A percentile compares a stretch with the other conserved stretches of the same genome.
Evolutionary conservation across 805 yeast species (phyloP).

Genomic region (Diddensiella santjacobensis): DNA sequence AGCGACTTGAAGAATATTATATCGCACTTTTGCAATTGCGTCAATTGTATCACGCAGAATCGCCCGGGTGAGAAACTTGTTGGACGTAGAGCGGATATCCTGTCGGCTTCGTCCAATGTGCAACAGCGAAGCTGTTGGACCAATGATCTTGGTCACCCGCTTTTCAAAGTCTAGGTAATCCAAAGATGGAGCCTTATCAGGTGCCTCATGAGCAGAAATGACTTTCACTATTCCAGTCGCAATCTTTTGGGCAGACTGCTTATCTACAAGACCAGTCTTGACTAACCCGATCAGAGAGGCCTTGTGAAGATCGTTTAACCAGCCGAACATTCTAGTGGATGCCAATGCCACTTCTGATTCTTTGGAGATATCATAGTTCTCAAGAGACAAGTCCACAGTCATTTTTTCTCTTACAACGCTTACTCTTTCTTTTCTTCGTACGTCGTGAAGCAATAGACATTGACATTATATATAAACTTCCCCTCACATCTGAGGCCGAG

Average conservation of each 20-base stretch:
- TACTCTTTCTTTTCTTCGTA: no score
- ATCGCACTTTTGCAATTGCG: constrained; percentile 3
- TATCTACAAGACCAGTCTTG: constrained; percentile 7
- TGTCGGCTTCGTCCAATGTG: constrained; percentile 16
- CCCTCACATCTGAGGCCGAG: no score
- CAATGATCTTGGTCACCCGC: constrained; percentile 10
- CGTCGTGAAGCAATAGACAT: no score
- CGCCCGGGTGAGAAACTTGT: constrained; percentile 4
- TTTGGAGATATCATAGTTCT: constrained; percentile 7
- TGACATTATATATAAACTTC: no score
- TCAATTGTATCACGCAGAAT: constrained; percentile 5
- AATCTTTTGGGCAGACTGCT: constrained; percentile 5
- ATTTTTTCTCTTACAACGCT: no score
- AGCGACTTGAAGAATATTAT: constrained; percentile 8
- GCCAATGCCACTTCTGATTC: constrained; percentile 11
- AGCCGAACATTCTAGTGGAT: constrained; percentile 5
- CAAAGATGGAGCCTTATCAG: constrained; percentile 11
- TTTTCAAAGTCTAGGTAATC: constrained; percentile 14
- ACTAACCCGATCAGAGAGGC: constrained; percentile 10
- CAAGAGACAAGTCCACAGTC: neutral
- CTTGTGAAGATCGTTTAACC: constrained; percentile 11
- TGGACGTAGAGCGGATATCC: constrained; percentile 12
- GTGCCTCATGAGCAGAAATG: constrained; percentile 9
- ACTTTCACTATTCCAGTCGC: constrained; percentile 10
- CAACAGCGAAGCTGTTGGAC: constrained; percentile 11